Evolutionary conservation across 768 basidiomycete genomes (phyloP).

Genomic region (Leccinum boreale): DNA sequence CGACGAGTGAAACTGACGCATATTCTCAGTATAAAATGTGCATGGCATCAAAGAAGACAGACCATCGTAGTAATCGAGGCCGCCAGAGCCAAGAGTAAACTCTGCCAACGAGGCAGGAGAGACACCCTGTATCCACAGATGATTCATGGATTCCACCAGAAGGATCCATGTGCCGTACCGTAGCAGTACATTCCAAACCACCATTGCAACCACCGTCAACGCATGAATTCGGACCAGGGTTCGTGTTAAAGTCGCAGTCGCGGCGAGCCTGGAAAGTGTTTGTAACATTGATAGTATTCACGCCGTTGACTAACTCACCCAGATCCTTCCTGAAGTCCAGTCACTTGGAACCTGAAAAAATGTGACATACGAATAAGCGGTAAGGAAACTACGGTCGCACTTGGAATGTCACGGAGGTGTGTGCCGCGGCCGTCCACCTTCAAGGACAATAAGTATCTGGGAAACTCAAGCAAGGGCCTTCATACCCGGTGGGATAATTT

Average conservation of each 20-base stretch:
- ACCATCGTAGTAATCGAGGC: conserved; percentile 62
- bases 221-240: conserved; percentile 55
- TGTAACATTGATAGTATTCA: not conserved
- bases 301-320: conserved; percentile 38
- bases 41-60: not conserved
- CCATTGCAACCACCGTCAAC: conserved; percentile 67
- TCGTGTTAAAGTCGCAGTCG: conserved; percentile 56
- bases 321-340: conserved; percentile 64
- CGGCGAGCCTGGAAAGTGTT: conserved; percentile 40
- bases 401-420: conserved; percentile 27
- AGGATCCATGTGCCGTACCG: conserved; percentile 27
- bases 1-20: too few species aligned
- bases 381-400: conserved; percentile 5
- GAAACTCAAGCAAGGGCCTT: not conserved
- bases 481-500: conserved; percentile 43
- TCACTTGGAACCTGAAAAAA: conserved; percentile 48
- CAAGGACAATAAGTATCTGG: not conserved
- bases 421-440: conserved; percentile 35
- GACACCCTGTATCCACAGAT: conserved; percentile 40
- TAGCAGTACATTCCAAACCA: conserved; percentile 60
- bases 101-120: conserved; percentile 70
- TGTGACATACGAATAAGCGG: not conserved
- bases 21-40: not conserved
- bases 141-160: not conserved
- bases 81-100: conserved; percentile 51